These are phyloP conservation scores for Mortierella sp. DNA, from an alignment of 371 early-diverging fungal genomes.

Conservation along the genomic window DNA sequence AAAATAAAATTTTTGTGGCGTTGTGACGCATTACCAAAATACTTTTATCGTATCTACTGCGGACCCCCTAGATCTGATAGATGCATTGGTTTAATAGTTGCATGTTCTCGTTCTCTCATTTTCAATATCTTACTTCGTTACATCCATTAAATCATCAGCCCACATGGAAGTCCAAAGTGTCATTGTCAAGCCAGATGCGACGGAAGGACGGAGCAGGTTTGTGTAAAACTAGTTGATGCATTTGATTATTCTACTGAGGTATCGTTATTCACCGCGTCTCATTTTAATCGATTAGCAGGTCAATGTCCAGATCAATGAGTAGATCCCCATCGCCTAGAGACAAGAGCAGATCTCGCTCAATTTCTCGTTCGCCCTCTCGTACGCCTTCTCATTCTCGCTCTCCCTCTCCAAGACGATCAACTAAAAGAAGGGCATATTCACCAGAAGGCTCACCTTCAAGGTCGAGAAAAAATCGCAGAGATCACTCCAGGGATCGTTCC, in stretches of 20 bases:
- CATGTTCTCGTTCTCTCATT: not conserved
- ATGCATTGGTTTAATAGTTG: not conserved
- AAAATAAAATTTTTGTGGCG: not conserved
- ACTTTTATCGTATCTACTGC: not conserved
- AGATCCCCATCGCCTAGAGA: slow-evolving; percentile 30
- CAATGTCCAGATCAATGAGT: slow-evolving; percentile 34
- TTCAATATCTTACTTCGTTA: not conserved
- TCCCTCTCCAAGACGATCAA: slow-evolving; percentile 16
- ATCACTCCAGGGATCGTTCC: slow-evolving; percentile 27
- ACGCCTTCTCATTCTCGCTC: slow-evolving; percentile 29
- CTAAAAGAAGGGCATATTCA: slow-evolving; percentile 39
- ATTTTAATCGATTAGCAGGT: slow-evolving; percentile 7
- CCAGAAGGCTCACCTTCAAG: slow-evolving; percentile 36
- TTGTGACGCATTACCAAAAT: not conserved
- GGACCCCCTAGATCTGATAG: not conserved
- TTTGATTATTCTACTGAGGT: not conserved
- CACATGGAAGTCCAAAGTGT: slow-evolving; percentile 36
- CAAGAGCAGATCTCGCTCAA: slow-evolving; percentile 34
- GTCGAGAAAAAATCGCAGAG: slow-evolving; percentile 18
- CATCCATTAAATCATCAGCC: slow-evolving; percentile 9
- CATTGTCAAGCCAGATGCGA: slow-evolving; percentile 12
- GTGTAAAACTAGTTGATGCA: not conserved
- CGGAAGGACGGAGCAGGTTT: slow-evolving; percentile 21
- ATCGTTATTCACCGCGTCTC: slow-evolving; percentile 17
- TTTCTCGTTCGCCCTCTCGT: slow-evolving; percentile 31